Evolutionary conservation across 2,329 filamentous ascomycete genomes (phyloP), one percentile per base, ranked within the genome.

Genomic region (Monilinia polystroma): DNA sequence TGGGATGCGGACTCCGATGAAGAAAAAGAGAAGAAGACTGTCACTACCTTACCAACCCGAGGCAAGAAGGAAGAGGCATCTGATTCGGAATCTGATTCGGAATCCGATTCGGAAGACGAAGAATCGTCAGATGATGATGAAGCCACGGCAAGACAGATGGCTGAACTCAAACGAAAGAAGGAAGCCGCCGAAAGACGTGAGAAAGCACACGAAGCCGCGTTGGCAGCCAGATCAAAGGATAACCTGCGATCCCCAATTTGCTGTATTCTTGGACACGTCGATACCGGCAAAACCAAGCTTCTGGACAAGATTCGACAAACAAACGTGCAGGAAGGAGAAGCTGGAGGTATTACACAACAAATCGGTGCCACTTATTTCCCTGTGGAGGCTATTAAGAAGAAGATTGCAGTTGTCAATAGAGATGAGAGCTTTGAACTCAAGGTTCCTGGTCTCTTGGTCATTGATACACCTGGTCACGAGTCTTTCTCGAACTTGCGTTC

Each of bases 331-430:
- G 95, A 98, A 81, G 95, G 95, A 75, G 95, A 99, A 86, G 96
- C 95, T 52, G 96, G 95, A 84, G 95, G 95, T 88, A 99, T 99
- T 76, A 99, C 95, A 10, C 95, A 99, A 81, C 95, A 99, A 80
- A 99, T 99, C 76, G 95, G 95, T 89, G 95, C 95, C 63, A 99
- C 95, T 2, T 99, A 98, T 83, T 99, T 99, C 86, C 96, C 95
- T 10, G 90, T 94, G 47, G 94, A 98, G 64, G 92, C 95, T 68
- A 89, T 99, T 76, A 85, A 87, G 80, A 90, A 93, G 78, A 99
- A 99, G 86, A 97, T 92, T 20, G 86, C 87, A 26, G 94, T 98
- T 20, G 91, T 99, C 77, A 99, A 99, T 83, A 85, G 87, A 75
- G 93, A 99, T 76, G 88, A 89, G 75, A 85, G 85, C 66, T 97